Base-by-base conservation (phyloP, 2,329 filamentous ascomycete genomes). In the Fusarium torreyae region DNA sequence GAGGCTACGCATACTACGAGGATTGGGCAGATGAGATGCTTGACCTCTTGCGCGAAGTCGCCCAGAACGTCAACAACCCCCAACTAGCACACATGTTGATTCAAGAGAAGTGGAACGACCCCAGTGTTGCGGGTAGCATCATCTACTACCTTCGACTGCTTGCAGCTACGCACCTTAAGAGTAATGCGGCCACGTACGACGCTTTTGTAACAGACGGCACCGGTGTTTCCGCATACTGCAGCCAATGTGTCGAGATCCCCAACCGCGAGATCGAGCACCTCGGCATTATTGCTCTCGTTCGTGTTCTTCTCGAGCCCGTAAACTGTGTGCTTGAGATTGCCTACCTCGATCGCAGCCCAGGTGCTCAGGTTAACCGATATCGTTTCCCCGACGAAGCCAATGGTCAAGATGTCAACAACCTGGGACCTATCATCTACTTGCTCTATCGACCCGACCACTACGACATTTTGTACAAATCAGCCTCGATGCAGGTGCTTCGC, bases 261-360 rank as follows among this genome's bases (percentile, higher is more conserved):
- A 87, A 91, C 71, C 89, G 90, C 51, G 95, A 98, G 81, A 97
- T 98, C 67, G 96, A 99, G 72, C 90, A 98, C 74, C 83, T 97
- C n/a, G 93, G 93, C 43, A 86, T 98, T 66, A 89, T 89, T 63
- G 88, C 93, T 4, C 84, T 98, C 50, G 88, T 91, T 66, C 90
- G 95, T 68, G 87, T 94, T 26, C 85, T 98, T 5, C 88, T 98
- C 67, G 91, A 93, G 75, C 92, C 92, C 9, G 90, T 91, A 50
- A 89, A 90, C 17, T 89, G 98, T 68, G 89, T 91, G 6, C 87
- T 98, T 20, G 94, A 98, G 76, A 92, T 98, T 66, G 89, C 94
- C 55, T 98, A 98, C 77, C 88, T 99, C 10, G 96, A 98, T 77
- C 89, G 94, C 72, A 97, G 92, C 74, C 85, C 89, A 45, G 94